These are phyloP conservation scores for Rhazya stricta DNA, from an alignment of 257 asterid genomes.

Conservation along the genomic window DNA sequence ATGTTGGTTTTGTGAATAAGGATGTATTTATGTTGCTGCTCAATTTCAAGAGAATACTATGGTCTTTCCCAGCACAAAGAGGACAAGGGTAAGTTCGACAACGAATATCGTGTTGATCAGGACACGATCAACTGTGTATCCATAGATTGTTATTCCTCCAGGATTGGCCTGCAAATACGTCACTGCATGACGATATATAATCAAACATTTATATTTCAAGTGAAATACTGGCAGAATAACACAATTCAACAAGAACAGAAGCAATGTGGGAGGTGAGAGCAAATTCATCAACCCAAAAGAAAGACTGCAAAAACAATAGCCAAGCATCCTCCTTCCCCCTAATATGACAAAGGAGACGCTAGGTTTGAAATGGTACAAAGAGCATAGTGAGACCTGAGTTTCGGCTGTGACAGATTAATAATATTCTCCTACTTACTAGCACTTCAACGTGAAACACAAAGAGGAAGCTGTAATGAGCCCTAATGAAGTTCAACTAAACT, in stretches of 20 bases:
- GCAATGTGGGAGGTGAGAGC: neutral
- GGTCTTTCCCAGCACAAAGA: constrained; percentile 74
- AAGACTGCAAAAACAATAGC: neutral
- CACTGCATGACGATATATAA: constrained; percentile 38
- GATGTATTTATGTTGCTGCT: neutral
- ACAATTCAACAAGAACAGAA: neutral
- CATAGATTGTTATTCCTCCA: constrained; percentile 76
- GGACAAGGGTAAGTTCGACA: constrained; percentile 55
- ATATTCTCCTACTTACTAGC: neutral
- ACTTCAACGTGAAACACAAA: too few relatives aligned
- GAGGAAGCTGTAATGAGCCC: neutral
- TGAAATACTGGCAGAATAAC: too few relatives aligned
- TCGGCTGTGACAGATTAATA: neutral
- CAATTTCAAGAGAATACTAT: constrained; percentile 29
- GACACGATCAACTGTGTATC: constrained; percentile 86
- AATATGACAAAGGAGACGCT: neutral
- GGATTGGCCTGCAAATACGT: constrained; percentile 77
- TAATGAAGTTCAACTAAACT: neutral
- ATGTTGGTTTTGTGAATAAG: neutral
- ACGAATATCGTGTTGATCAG: constrained; percentile 76
- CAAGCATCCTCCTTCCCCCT: neutral
- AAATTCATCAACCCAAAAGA: neutral
- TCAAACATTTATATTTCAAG: neutral
- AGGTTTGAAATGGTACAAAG: neutral
- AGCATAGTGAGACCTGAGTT: neutral